Percentiles rank a stretch among this genome's conserved stretches.
phyloP scores from a whole-genome alignment of 805 yeast genomes.

The Cyberlindnera meyerae region DNA sequence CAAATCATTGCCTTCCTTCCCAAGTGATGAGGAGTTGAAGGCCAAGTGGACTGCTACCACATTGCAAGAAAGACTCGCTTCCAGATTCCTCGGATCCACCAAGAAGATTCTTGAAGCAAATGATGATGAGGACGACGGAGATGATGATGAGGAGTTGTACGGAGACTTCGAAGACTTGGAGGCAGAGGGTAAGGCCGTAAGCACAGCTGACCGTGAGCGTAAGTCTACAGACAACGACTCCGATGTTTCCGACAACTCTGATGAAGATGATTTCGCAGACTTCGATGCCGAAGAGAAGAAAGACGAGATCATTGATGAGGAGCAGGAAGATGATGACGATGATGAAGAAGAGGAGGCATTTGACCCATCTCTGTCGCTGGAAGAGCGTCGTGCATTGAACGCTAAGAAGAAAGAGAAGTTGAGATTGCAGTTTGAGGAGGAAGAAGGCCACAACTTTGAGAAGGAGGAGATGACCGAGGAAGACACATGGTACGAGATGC shows the following conservation, averaged over 20 bases:
- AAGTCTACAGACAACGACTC: constrained; percentile 25
- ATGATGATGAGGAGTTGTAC: constrained; percentile 43
- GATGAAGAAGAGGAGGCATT: constrained; percentile 34
- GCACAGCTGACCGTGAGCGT: constrained; percentile 7
- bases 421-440: constrained; percentile 84
- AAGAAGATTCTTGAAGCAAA: constrained; percentile 32
- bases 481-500: constrained; percentile 97
- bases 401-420: constrained; percentile 88
- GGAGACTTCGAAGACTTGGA: constrained; percentile 57
- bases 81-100: constrained; percentile 53
- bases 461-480: constrained; percentile 81
- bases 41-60: constrained; percentile 44
- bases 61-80: constrained; percentile 33
- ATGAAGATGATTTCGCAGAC: constrained; percentile 46
- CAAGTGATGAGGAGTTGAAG: constrained; percentile 39
- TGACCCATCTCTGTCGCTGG: constrained; percentile 45
- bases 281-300: constrained; percentile 47
- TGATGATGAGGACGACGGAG: constrained; percentile 31
- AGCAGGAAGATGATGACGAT: constrained; percentile 34
- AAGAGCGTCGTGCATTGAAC: constrained; percentile 71
- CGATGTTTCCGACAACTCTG: constrained; percentile 31
- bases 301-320: constrained; percentile 40
- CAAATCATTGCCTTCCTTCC: constrained; percentile 32
- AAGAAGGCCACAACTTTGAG: constrained; percentile 66
- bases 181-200: constrained; percentile 24